phyloP scores from a whole-genome alignment of 495 filamentous ascomycete genomes.

The Lepidopterella palustris region DNA sequence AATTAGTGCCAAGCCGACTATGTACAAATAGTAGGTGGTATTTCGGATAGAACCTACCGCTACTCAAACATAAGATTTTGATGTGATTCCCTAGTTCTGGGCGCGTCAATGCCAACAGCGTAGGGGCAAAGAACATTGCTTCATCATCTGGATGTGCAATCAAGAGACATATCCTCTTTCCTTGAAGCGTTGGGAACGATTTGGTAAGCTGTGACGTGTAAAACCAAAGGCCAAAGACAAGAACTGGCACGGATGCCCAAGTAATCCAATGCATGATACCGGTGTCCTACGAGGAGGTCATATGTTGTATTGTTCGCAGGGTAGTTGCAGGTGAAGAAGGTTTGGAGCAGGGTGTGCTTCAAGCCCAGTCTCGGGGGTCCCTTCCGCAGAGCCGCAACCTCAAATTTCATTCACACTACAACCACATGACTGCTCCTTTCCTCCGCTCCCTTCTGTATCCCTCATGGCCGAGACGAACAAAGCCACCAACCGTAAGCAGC shows the following conservation, averaged over 20 bases:
- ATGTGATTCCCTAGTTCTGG: constrained; percentile 76
- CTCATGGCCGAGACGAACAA: constrained; percentile 10
- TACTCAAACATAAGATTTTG: constrained; percentile 88
- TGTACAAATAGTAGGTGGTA: no score
- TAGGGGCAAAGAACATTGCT: constrained; percentile 98
- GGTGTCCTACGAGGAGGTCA: neutral
- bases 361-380: neutral
- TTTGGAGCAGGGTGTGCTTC: neutral
- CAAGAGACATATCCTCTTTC: constrained; percentile 79
- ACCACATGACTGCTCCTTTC: neutral
- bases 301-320: no score
- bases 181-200: constrained; percentile 61
- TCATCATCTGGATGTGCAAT: constrained; percentile 98
- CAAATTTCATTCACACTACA: neutral
- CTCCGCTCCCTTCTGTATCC: neutral
- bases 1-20: neutral
- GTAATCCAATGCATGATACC: constrained; percentile 35
- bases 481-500: constrained; percentile 43
- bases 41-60: constrained; percentile 53
- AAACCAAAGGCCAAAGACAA: constrained; percentile 50
- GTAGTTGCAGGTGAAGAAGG: no score
- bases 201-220: constrained; percentile 52
- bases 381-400: neutral
- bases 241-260: constrained; percentile 49
- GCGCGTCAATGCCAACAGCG: constrained; percentile 69